These are phyloP conservation scores for Silene conica DNA, from an alignment of 148 eudicot genomes.

Conservation along the genomic window DNA sequence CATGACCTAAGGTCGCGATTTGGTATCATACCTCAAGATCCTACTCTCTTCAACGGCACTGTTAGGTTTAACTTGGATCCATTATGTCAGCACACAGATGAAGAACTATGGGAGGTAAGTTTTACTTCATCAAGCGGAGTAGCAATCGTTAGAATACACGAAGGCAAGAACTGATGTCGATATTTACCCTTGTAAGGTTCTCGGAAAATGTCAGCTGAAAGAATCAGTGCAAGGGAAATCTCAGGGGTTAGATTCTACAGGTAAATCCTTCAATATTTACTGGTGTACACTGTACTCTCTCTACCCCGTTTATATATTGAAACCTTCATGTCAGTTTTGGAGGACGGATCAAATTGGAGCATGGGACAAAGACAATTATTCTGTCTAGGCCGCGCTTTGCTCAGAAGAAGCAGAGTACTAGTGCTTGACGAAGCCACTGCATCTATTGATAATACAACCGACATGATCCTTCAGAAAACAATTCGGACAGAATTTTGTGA, in stretches of 20 bases:
- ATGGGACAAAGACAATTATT: slow-evolving; percentile 13
- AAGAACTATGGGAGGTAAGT: slow-evolving; percentile 76
- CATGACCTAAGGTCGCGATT: slow-evolving; percentile 75
- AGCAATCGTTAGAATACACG: too few species aligned
- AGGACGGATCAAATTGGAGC: slow-evolving; percentile 17
- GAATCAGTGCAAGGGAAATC: slow-evolving; percentile 67
- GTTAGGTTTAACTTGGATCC: slow-evolving; percentile 85
- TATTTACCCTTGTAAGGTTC: slow-evolving; percentile 36
- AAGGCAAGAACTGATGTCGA: neutral
- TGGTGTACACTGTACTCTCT: too few species aligned
- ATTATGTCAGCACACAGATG: slow-evolving; percentile 45
- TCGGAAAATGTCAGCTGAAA: slow-evolving; percentile 74
- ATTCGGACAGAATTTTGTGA: slow-evolving; percentile 4
- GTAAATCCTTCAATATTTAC: slow-evolving; percentile 23
- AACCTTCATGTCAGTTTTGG: slow-evolving; percentile 7
- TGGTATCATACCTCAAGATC: slow-evolving; percentile 83
- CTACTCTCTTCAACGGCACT: slow-evolving; percentile 74
- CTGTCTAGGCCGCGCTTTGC: slow-evolving; percentile 13
- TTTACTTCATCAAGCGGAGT: too few species aligned
- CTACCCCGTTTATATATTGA: too few species aligned
- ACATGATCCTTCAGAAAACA: slow-evolving; percentile 1
- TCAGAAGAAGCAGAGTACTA: slow-evolving; percentile 1
- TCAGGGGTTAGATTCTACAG: slow-evolving; percentile 59
- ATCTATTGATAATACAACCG: slow-evolving; percentile 14
- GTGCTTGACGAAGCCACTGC: slow-evolving; percentile 17